Percentiles rank a stretch among this genome's conserved stretches.
Conservation (phyloP, 305 asterid species). For the Fraxinus greggii region DNA sequence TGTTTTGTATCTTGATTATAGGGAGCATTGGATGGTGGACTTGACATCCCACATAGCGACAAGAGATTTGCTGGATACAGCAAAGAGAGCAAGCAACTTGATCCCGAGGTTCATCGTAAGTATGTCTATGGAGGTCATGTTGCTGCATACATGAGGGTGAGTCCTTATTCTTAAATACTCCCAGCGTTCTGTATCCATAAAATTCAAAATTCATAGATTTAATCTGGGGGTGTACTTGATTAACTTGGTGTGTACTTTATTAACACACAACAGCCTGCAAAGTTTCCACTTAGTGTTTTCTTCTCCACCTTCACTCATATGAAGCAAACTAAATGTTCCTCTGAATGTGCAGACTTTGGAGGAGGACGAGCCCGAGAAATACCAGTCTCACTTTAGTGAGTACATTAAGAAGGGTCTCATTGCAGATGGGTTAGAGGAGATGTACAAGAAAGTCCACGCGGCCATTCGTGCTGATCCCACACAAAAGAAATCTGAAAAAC, state of each 20-base stretch:
- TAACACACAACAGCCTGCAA: neutral
- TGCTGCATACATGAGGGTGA: conserved; percentile 76
- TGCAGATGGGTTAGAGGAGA: conserved; percentile 46
- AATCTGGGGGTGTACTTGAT: too few relatives aligned
- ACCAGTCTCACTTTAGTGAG: conserved; percentile 49
- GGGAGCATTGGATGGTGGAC: conserved; percentile 94
- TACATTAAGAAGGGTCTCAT: conserved; percentile 44
- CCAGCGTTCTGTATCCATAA: neutral
- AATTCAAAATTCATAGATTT: neutral
- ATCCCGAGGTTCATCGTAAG: conserved; percentile 76
- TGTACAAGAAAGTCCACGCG: conserved; percentile 69
- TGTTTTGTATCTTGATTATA: neutral
- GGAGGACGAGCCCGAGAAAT: conserved; percentile 72
- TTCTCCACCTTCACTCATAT: neutral
- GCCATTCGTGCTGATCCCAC: conserved; percentile 63
- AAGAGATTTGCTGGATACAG: conserved; percentile 80
- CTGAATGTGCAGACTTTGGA: conserved; percentile 35
- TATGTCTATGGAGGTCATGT: conserved; percentile 87
- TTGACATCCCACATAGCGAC: conserved; percentile 86
- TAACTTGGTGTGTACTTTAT: neutral
- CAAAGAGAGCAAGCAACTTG: conserved; percentile 70
- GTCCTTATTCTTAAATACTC: neutral
- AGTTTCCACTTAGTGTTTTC: neutral
- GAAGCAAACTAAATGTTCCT: neutral
- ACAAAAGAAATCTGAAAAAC: conserved; percentile 47